Conservation (phyloP, 2,329 filamentous ascomycete species). For the Tolypocladium paradoxum region DNA sequence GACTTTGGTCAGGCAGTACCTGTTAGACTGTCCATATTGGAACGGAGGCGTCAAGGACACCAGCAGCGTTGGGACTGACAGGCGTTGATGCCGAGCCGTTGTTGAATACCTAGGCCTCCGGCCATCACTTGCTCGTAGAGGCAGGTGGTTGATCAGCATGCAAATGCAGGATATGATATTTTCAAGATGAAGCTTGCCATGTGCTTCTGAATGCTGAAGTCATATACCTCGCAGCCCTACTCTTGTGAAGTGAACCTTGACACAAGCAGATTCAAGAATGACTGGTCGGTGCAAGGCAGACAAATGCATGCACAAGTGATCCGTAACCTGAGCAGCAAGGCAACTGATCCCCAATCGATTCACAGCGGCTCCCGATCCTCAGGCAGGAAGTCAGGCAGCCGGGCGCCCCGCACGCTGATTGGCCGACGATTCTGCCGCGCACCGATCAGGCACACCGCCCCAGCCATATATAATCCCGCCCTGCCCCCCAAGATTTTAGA, state of each 20-base stretch:
- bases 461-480: slow-evolving; percentile 13
- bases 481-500: slow-evolving; percentile 2
- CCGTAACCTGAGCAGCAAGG: too few species aligned
- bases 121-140: background rate
- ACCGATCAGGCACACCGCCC: slow-evolving; percentile 2
- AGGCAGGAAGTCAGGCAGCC: background rate
- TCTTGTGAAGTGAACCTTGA: background rate
- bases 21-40: background rate
- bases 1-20: background rate
- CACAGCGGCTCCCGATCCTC: background rate
- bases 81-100: background rate
- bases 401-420: background rate
- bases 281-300: background rate
- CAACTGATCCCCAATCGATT: background rate
- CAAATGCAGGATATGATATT: background rate
- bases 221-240: too few species aligned
- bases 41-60: background rate
- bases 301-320: background rate
- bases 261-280: background rate
- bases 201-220: background rate
- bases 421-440: slow-evolving; percentile 4
- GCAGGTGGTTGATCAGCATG: background rate
- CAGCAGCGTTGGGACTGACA: background rate
- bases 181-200: background rate
- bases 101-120: background rate